Evolutionary conservation across 441 rosid genomes (phyloP).

Genomic region (Pelargonium cotyledonis): DNA sequence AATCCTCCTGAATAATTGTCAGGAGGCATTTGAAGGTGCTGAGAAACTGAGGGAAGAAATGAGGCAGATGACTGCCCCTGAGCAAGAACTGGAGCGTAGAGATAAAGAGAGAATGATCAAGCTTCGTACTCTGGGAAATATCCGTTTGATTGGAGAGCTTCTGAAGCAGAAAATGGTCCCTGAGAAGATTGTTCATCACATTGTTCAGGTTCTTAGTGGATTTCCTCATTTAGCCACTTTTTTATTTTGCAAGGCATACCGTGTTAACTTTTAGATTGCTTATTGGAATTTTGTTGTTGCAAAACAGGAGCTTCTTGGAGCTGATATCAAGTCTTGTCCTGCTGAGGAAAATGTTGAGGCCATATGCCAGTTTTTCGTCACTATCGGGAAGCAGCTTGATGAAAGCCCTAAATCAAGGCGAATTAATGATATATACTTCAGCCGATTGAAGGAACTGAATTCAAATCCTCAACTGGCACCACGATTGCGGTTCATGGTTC

Average conservation of each 20-base stretch:
- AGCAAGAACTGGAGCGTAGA: slow-evolving; percentile 71
- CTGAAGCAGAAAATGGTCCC: slow-evolving; percentile 89
- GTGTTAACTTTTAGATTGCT: slow-evolving; percentile 9
- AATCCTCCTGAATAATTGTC: slow-evolving; percentile 69
- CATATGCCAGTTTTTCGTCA: slow-evolving; percentile 68
- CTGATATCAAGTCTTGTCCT: slow-evolving; percentile 50
- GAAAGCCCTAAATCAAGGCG: slow-evolving; percentile 57
- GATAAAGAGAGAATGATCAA: slow-evolving; percentile 71
- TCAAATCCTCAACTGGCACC: slow-evolving; percentile 59
- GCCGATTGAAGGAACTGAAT: slow-evolving; percentile 54
- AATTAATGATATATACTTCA: slow-evolving; percentile 57
- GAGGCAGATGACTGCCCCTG: slow-evolving; percentile 64
- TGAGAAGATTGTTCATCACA: slow-evolving; percentile 75
- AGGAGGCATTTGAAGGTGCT: slow-evolving; percentile 92
- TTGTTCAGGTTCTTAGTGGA: slow-evolving; percentile 46
- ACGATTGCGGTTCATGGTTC: slow-evolving; percentile 70
- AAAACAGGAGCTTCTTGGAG: slow-evolving; percentile 70
- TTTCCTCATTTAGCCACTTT: background rate
- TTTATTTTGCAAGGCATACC: background rate
- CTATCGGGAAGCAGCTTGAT: slow-evolving; percentile 85
- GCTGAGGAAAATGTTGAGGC: slow-evolving; percentile 88
- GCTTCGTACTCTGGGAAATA: slow-evolving; percentile 81
- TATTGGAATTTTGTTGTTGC: slow-evolving; percentile 7
- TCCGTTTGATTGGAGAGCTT: slow-evolving; percentile 85
- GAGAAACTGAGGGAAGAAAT: slow-evolving; percentile 59